These are phyloP conservation scores for Pestalotiopsis sp. DNA, from an alignment of 2,329 filamentous ascomycete species.

Conservation along the genomic window DNA sequence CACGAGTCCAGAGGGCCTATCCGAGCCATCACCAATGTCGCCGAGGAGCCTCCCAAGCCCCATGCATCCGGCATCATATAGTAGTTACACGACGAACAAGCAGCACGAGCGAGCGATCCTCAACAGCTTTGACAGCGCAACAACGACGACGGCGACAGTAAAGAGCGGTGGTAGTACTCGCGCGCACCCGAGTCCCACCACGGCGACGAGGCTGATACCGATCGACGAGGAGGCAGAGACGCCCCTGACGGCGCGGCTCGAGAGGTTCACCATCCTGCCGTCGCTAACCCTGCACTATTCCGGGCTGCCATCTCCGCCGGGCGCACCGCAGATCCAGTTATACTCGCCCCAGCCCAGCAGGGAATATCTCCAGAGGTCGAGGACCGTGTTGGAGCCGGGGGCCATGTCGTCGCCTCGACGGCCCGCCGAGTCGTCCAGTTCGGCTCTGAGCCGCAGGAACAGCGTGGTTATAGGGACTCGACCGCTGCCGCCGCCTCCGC, in stretches of 20 bases:
- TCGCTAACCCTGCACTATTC: slow-evolving; percentile 16
- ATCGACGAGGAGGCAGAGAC: slow-evolving; percentile 30
- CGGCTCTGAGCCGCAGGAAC: neutral
- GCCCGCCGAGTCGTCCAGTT: neutral
- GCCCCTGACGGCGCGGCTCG: slow-evolving; percentile 26
- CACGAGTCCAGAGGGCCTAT: slow-evolving; percentile 24
- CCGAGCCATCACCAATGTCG: slow-evolving; percentile 32
- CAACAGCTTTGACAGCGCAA: slow-evolving; percentile 31
- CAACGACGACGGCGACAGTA: slow-evolving; percentile 9
- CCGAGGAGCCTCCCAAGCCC: slow-evolving; percentile 36
- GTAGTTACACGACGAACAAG: slow-evolving; percentile 36
- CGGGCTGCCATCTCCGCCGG: slow-evolving; percentile 13
- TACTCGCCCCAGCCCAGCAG: slow-evolving; percentile 5
- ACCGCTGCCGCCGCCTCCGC: slow-evolving; percentile 1
- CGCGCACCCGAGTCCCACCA: slow-evolving; percentile 19
- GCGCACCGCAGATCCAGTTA: slow-evolving; percentile 8
- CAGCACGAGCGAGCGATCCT: slow-evolving; percentile 38
- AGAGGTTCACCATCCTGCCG: slow-evolving; percentile 28
- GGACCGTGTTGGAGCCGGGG: neutral
- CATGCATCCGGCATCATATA: slow-evolving; percentile 34
- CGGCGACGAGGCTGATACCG: slow-evolving; percentile 26
- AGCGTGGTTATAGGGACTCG: neutral
- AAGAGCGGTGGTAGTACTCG: slow-evolving; percentile 11
- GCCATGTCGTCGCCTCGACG: neutral
- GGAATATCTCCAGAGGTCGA: neutral